Evolutionary conservation across 169 alveolate species (phyloP).

Genomic region (Eimeria acervulina): DNA sequence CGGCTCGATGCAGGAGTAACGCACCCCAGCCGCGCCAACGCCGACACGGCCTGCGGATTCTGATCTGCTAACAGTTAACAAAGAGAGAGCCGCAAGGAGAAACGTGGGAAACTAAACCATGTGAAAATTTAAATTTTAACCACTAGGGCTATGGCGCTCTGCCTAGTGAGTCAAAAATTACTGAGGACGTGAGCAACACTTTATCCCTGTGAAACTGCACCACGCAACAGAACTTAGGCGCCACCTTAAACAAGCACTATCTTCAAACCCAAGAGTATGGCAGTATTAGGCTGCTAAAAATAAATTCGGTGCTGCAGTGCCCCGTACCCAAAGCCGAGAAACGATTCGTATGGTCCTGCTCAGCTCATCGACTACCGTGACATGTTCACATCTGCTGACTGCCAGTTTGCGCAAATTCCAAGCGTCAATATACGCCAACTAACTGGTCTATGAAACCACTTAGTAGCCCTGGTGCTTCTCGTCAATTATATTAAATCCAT

Average conservation of each 20-base stretch:
- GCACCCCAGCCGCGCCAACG: slow-evolving; percentile 48
- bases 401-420: neutral
- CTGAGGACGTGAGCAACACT: neutral
- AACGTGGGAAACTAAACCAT: neutral
- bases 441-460: neutral
- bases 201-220: neutral
- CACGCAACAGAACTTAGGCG: neutral
- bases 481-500: neutral
- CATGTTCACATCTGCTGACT: neutral
- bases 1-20: slow-evolving; percentile 15
- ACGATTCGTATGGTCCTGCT: neutral
- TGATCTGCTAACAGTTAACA: neutral
- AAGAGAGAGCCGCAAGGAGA: neutral
- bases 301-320: neutral
- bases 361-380: neutral
- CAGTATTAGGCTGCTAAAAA: neutral
- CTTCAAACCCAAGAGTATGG: neutral
- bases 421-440: no score
- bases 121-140: neutral
- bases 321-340: neutral
- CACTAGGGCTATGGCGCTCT: neutral
- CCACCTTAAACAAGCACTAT: neutral
- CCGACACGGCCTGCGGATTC: neutral
- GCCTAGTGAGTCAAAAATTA: neutral
- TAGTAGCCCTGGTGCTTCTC: neutral